Evolutionary conservation across 2,329 filamentous ascomycete species (phyloP), one percentile per base, ranked within the genome.

Genomic region (Trichocomaceae sp.): DNA sequence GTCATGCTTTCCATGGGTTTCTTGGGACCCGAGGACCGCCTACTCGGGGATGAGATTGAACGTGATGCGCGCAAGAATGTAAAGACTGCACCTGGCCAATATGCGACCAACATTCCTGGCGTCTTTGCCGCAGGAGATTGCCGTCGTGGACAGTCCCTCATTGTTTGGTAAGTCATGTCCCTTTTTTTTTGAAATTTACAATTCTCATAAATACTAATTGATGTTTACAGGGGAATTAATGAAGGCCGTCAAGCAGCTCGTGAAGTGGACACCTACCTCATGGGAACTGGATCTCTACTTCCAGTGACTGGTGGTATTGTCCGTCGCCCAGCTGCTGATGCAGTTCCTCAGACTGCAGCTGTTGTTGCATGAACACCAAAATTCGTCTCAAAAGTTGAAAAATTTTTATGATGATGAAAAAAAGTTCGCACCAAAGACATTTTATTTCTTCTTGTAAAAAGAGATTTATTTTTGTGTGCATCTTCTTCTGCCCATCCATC

Each of bases 1-100:
- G 91, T 97, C 45, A 83, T 96, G 45, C 79, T 97, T 48, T 95
- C 92, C 50, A 96, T 97, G 92, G 92, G 92, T 69, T 97, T 97
- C 86, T 76, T 96, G 60, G 92, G 92, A 9, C 91, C 91, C 6
- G 92, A 97, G 76, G 88, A 88, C 62, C 87, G 89, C 61, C 84
- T 95, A 39, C 81, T 96, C 41, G 90, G 88, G 50, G 85, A 90
- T n/a, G 82, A 87, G 41, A 86, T 97, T 60, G 91, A 96, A 75
- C 90, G 90, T 72, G 92, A 97, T 69, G 81, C 83, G 51, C 85
- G 92, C 67, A 96, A 95, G 83, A 97, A 96, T 72, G 86, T 96
- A 76, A 96, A 96, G 85, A 96, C 92, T 8, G 79, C 90, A 29
- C 80, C 86, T 52, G 90, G 90, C 63, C 86, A 91, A 68, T 96